Percentiles rank a stretch among this genome's conserved stretches.
phyloP scores from a whole-genome alignment of 2,329 filamentous ascomycete species.

The Cladosporium phlei region DNA sequence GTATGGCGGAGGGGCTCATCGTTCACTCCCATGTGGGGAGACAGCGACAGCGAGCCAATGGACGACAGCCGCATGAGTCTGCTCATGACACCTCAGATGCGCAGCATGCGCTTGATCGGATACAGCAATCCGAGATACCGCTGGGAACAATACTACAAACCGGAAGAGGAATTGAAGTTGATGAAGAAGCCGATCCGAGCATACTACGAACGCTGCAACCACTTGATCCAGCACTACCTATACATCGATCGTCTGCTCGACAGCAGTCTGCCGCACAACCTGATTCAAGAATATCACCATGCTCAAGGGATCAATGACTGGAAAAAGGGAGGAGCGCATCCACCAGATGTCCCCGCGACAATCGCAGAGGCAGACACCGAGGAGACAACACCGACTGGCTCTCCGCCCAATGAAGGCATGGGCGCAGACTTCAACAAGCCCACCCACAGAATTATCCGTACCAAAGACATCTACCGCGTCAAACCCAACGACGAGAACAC shows the following conservation, averaged over 20 bases:
- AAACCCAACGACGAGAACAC: conserved; percentile 57
- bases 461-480: conserved; percentile 77
- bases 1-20: conserved; percentile 2
- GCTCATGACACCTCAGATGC: conserved; percentile 60
- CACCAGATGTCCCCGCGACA: conserved; percentile 60
- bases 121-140: conserved; percentile 79
- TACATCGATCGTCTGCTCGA: conserved; percentile 90
- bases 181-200: conserved; percentile 71
- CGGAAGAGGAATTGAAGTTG: conserved; percentile 64
- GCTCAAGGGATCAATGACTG: conserved; percentile 32
- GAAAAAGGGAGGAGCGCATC: conserved; percentile 5
- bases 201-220: conserved; percentile 88
- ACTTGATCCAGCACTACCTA: conserved; percentile 82
- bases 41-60: conserved; percentile 13
- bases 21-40: conserved; percentile 11
- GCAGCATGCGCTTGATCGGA: conserved; percentile 82
- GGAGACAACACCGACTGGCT: conserved; percentile 44
- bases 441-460: conserved; percentile 61
- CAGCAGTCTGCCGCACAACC: conserved; percentile 83
- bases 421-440: conserved; percentile 12
- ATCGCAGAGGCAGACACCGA: conserved; percentile 64
- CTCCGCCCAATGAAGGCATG: conserved; percentile 14
- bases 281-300: conserved; percentile 83
- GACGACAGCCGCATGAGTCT: conserved; percentile 37
- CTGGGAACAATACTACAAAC: conserved; percentile 83